A percentile compares a stretch with the other conserved stretches of the same genome.
Evolutionary conservation across 208 protist species (phyloP).

Genomic region (Wallacemonas sp.): DNA sequence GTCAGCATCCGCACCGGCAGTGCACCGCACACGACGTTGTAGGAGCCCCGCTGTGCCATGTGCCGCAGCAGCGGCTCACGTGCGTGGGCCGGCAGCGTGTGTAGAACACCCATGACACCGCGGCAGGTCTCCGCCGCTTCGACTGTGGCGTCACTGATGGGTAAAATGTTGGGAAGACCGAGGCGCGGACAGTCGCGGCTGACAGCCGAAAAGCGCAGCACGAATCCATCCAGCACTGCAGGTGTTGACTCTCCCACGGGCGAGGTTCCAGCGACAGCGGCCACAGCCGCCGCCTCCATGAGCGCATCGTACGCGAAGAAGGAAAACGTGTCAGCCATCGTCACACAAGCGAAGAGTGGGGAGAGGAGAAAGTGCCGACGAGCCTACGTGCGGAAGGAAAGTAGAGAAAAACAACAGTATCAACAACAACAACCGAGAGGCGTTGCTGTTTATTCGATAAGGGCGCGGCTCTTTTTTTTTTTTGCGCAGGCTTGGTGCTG

Average conservation of each 20-base stretch:
- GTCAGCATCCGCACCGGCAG: not conserved
- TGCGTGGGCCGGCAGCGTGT: slow-evolving; percentile 22
- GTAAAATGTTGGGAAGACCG: slow-evolving; percentile 28
- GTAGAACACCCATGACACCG: slow-evolving; percentile 29
- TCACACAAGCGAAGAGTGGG: too few relatives aligned
- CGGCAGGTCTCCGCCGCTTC: not conserved
- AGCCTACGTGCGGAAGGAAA: too few relatives aligned
- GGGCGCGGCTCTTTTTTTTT: too few relatives aligned
- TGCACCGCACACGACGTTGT: slow-evolving; percentile 23
- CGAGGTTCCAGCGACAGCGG: not conserved
- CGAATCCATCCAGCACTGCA: slow-evolving; percentile 17
- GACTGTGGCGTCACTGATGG: not conserved
- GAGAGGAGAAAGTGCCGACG: too few relatives aligned
- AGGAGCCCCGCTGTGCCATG: slow-evolving; percentile 34
- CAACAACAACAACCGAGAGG: slow-evolving; percentile 2
- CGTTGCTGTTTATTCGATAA: not conserved
- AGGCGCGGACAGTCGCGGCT: slow-evolving; percentile 31
- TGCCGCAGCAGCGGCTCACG: slow-evolving; percentile 24
- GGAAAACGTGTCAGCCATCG: slow-evolving; percentile 21
- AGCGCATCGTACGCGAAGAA: slow-evolving; percentile 44
- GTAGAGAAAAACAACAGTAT: not conserved
- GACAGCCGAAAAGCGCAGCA: slow-evolving; percentile 31
- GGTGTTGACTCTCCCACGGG: not conserved
- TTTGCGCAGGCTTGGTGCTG: too few relatives aligned
- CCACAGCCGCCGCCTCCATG: slow-evolving; percentile 9